Percentiles rank a stretch among this genome's conserved stretches.
phyloP scores from a whole-genome alignment of 2,329 filamentous ascomycete species.

The Nigrospora sphaerica region DNA sequence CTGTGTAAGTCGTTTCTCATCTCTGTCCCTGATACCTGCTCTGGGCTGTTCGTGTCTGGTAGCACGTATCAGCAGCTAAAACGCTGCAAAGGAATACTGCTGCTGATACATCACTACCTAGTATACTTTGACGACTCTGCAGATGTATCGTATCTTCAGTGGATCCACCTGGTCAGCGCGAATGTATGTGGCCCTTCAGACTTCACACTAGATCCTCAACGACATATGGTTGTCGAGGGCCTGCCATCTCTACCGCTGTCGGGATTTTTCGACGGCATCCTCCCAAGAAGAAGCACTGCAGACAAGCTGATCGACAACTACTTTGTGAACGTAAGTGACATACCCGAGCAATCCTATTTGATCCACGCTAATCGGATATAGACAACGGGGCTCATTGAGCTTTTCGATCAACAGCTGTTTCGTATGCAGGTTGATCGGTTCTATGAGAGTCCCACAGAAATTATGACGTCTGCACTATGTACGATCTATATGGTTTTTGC shows the following conservation, averaged over 20 bases:
- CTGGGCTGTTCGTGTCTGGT: too few species aligned
- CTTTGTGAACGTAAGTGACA: constrained; percentile 47
- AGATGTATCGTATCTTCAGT: constrained; percentile 52
- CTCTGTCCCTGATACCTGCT: too few species aligned
- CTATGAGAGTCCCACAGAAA: constrained; percentile 44
- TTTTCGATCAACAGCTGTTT: constrained; percentile 48
- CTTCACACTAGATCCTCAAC: constrained; percentile 50
- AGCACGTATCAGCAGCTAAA: too few species aligned
- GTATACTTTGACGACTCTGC: constrained; percentile 58
- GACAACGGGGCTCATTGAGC: constrained; percentile 54
- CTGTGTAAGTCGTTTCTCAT: constrained; percentile 35
- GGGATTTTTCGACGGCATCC: constrained; percentile 40
- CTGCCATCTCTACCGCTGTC: constrained; percentile 38
- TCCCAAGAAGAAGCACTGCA: constrained; percentile 49
- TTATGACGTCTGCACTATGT: constrained; percentile 46
- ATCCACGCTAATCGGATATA: constrained; percentile 20
- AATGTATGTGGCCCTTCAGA: constrained; percentile 43
- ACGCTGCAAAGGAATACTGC: too few species aligned
- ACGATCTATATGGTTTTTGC: constrained; percentile 56
- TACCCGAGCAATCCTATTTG: neutral
- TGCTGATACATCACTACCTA: too few species aligned
- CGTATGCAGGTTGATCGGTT: constrained; percentile 40
- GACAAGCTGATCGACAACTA: constrained; percentile 49
- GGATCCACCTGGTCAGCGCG: constrained; percentile 55
- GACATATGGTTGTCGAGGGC: constrained; percentile 50